phyloP scores from a whole-genome alignment of 108 stramenopile species.

The Stephanodiscus minutulus region DNA sequence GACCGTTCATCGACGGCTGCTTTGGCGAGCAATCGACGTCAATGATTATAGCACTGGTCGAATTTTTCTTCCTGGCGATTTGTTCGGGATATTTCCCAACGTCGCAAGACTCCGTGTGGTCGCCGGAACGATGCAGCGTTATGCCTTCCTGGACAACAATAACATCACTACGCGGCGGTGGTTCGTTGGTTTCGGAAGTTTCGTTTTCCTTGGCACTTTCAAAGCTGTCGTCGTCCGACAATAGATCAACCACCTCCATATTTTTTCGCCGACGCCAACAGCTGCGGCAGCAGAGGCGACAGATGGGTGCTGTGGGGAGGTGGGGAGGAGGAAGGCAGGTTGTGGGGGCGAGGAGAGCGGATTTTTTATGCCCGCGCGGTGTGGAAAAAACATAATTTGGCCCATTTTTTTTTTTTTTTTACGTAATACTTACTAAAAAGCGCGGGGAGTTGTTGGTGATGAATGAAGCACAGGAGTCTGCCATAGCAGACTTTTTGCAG shows the following conservation, averaged over 20 bases:
- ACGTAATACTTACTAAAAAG: no score
- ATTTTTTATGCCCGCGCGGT: no score
- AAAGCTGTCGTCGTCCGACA: slow-evolving; percentile 31
- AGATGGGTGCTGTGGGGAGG: no score
- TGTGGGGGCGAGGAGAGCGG: no score
- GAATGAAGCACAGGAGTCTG: no score
- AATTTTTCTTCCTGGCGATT: not conserved
- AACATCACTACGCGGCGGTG: not conserved
- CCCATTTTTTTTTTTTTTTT: no score
- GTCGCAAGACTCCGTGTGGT: not conserved
- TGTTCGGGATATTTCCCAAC: not conserved
- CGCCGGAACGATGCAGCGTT: not conserved
- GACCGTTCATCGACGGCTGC: not conserved
- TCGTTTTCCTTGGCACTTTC: slow-evolving; percentile 3
- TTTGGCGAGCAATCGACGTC: slow-evolving; percentile 3
- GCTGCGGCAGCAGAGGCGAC: no score
- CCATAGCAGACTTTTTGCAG: no score
- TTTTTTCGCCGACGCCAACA: not conserved
- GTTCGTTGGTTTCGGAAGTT: not conserved
- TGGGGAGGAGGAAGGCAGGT: no score
- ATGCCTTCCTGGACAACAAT: not conserved
- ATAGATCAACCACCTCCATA: slow-evolving; percentile 35
- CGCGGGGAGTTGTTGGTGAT: no score
- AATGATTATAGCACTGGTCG: not conserved
- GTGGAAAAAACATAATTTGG: no score